Percentiles rank a stretch among this genome's conserved stretches.
Evolutionary conservation across 139 green algal genomes (phyloP).

Genomic region (Chlamydomonas sphaeroides): DNA sequence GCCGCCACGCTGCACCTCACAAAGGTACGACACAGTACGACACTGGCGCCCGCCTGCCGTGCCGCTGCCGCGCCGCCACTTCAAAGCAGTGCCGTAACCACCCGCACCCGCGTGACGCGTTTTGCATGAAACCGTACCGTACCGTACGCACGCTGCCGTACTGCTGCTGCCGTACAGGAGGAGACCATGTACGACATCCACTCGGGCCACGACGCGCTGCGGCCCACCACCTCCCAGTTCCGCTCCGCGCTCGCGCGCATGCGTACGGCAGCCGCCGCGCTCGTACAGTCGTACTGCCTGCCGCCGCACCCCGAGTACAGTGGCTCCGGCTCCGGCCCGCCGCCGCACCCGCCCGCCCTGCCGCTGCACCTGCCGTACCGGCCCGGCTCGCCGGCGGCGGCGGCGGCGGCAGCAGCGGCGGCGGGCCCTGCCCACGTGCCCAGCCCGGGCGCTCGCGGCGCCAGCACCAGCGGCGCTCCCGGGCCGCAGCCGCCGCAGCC

Average conservation of each 20-base stretch:
- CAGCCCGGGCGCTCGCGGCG: too few relatives aligned
- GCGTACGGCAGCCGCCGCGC: neutral
- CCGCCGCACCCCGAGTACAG: slow-evolving; percentile 19
- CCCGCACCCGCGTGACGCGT: too few relatives aligned
- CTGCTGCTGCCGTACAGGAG: neutral
- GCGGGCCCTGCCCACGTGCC: too few relatives aligned
- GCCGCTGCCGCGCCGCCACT: too few relatives aligned
- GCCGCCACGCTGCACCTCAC: neutral
- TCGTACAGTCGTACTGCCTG: slow-evolving; percentile 1
- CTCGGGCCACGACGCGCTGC: neutral
- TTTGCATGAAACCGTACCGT: too few relatives aligned
- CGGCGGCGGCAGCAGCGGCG: too few relatives aligned
- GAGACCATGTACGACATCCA: slow-evolving; percentile 28
- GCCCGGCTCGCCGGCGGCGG: too few relatives aligned
- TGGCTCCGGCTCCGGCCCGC: neutral
- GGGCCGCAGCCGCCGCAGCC: too few relatives aligned
- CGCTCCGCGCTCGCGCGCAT: slow-evolving; percentile 8
- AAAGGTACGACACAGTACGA: slow-evolving; percentile 11
- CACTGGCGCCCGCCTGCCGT: neutral
- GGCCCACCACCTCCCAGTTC: slow-evolving; percentile 19
- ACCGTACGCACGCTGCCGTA: too few relatives aligned
- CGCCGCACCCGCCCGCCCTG: neutral
- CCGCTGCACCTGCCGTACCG: neutral
- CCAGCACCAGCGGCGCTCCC: too few relatives aligned
- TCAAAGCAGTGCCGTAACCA: too few relatives aligned